Conservation (phyloP, 768 basidiomycete genomes). For the Russula sp. region DNA sequence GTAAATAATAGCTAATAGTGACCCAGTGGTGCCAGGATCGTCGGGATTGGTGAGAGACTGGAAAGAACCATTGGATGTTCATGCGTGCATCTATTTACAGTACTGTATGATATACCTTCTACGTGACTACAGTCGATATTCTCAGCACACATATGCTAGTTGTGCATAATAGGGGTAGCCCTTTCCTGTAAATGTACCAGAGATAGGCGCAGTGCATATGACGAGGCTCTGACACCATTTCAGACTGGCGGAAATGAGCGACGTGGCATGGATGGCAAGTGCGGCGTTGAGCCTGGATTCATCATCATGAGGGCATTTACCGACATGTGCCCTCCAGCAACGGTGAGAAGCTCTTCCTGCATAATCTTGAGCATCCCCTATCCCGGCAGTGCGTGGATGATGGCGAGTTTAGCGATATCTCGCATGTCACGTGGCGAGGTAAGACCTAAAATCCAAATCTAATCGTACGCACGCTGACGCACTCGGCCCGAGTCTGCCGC, state of each 20-base stretch:
- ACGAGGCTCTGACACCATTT: slow-evolving; percentile 64
- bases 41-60: no score
- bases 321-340: slow-evolving; percentile 55
- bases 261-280: background rate
- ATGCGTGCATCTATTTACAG: no score
- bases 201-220: slow-evolving; percentile 78
- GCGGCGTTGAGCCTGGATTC: slow-evolving; percentile 1
- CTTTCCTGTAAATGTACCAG: slow-evolving; percentile 73
- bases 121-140: no score
- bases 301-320: slow-evolving; percentile 35
- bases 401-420: slow-evolving; percentile 42
- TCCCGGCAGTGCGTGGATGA: slow-evolving; percentile 83
- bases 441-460: no score
- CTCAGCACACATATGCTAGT: no score
- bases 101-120: no score
- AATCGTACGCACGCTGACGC: no score
- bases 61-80: no score
- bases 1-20: no score
- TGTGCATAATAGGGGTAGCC: no score
- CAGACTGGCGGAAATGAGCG: slow-evolving; percentile 43
- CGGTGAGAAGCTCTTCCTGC: slow-evolving; percentile 74
- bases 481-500: no score
- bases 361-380: slow-evolving; percentile 79
- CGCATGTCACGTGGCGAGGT: background rate
- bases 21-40: no score